Percentiles rank a stretch among this genome's conserved stretches.
These are phyloP conservation scores for Rhododendron vialii DNA, from an alignment of 148 eudicot species.

Conservation along the genomic window DNA sequence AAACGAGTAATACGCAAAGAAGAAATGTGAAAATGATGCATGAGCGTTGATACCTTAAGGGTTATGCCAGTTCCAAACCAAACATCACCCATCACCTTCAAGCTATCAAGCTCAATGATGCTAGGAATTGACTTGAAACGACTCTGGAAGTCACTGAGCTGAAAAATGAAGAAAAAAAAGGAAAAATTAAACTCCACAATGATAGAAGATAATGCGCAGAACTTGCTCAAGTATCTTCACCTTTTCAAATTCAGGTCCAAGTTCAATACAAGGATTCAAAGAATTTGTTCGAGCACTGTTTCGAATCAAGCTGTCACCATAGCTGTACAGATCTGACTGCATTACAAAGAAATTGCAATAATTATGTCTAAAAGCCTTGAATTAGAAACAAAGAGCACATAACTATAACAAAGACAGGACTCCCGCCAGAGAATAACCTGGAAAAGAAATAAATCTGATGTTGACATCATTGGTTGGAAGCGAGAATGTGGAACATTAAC, in stretches of 20 bases:
- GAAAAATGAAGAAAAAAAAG: constrained; percentile 2
- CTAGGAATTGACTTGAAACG: constrained; percentile 53
- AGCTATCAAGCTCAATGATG: constrained; percentile 42
- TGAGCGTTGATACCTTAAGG: constrained; percentile 35
- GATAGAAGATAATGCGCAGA: neutral
- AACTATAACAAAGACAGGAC: neutral
- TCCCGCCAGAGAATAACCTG: constrained; percentile 27
- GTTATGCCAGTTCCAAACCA: constrained; percentile 47
- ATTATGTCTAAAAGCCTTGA: neutral
- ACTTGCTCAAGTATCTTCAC: constrained; percentile 14
- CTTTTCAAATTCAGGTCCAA: constrained; percentile 47
- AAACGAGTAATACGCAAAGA: neutral
- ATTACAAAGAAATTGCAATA: constrained; percentile 10
- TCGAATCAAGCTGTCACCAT: constrained; percentile 25
- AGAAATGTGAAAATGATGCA: neutral
- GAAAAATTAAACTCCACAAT: neutral
- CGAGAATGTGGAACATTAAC: constrained; percentile 34
- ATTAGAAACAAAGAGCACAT: neutral
- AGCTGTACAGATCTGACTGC: constrained; percentile 50
- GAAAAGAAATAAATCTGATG: constrained; percentile 42
- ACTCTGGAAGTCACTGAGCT: constrained; percentile 38
- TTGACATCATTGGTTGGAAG: constrained; percentile 31
- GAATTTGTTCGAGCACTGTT: constrained; percentile 36
- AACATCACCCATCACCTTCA: constrained; percentile 56
- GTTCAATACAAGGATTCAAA: constrained; percentile 34